A percentile compares a stretch with the other conserved stretches of the same genome.
Evolutionary conservation across 306 rosid genomes (phyloP).

Genomic region (Cicer pinnatifidum): DNA sequence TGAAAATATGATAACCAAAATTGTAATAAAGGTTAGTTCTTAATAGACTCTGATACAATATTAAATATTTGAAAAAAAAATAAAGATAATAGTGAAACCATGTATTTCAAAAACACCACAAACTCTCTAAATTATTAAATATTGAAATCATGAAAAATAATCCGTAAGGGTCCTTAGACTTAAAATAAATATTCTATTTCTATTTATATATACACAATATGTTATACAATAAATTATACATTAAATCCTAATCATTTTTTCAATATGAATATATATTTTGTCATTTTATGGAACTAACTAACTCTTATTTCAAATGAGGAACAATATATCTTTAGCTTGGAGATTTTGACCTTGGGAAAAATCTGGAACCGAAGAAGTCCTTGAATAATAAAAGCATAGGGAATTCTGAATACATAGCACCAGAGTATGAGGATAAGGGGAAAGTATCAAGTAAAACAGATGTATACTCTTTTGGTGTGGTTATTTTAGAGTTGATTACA

Average conservation of each 20-base stretch:
- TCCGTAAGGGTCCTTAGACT: too few species aligned
- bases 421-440: slow-evolving; percentile 48
- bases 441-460: slow-evolving; percentile 49
- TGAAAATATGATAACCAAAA: too few species aligned
- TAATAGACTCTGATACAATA: too few species aligned
- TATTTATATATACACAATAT: too few species aligned
- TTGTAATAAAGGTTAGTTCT: too few species aligned
- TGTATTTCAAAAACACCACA: too few species aligned
- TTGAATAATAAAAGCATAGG: slow-evolving; percentile 36
- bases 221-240: too few species aligned
- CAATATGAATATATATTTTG: not conserved
- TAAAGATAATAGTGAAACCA: too few species aligned
- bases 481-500: slow-evolving; percentile 57
- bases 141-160: too few species aligned
- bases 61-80: too few species aligned
- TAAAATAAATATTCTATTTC: too few species aligned
- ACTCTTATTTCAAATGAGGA: slow-evolving; percentile 32
- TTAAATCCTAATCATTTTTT: not conserved
- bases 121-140: too few species aligned
- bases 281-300: slow-evolving; percentile 32
- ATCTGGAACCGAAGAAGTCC: slow-evolving; percentile 39
- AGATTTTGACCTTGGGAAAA: slow-evolving; percentile 50
- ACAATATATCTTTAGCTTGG: slow-evolving; percentile 46
- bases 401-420: slow-evolving; percentile 47
- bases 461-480: slow-evolving; percentile 55